A percentile compares a stretch with the other conserved stretches of the same genome.
Conservation (phyloP, 257 asterid species). For the Capsicum baccatum region DNA sequence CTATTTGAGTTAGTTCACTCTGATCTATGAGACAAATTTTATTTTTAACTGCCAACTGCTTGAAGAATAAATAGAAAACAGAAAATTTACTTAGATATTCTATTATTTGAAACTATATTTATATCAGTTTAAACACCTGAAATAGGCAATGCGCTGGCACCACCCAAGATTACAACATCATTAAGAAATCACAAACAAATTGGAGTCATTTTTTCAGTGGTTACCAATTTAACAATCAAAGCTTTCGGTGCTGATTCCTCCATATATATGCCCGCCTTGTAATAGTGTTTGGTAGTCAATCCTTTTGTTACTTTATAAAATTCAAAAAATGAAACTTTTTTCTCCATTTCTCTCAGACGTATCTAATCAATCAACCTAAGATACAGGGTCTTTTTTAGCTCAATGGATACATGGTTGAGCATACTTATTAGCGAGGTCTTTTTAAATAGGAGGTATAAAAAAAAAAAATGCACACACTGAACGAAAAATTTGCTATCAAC, state of each 20-base stretch:
- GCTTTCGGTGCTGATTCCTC: slow-evolving; percentile 46
- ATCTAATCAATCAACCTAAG: too few relatives aligned
- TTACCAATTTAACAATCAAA: slow-evolving; percentile 85
- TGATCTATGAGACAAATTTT: not conserved
- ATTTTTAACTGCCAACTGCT: not conserved
- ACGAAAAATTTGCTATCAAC: not conserved
- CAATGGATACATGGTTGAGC: slow-evolving; percentile 37
- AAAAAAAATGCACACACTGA: not conserved
- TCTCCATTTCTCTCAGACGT: too few relatives aligned
- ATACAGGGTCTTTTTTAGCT: too few relatives aligned
- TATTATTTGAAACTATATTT: not conserved
- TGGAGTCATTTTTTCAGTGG: not conserved
- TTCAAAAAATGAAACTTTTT: too few relatives aligned
- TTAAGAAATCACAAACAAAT: not conserved
- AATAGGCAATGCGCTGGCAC: not conserved
- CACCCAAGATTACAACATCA: not conserved
- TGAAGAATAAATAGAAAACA: not conserved
- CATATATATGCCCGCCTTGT: too few relatives aligned
- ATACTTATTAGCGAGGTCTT: slow-evolving; percentile 49
- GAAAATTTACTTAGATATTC: not conserved
- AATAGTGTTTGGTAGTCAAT: too few relatives aligned
- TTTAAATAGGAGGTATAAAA: not conserved
- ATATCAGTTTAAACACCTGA: not conserved
- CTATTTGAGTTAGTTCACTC: slow-evolving; percentile 1
- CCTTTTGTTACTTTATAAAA: too few relatives aligned